Evolutionary conservation across 352 stramenopile species (phyloP).

Genomic region (Globisporangium emineosum): DNA sequence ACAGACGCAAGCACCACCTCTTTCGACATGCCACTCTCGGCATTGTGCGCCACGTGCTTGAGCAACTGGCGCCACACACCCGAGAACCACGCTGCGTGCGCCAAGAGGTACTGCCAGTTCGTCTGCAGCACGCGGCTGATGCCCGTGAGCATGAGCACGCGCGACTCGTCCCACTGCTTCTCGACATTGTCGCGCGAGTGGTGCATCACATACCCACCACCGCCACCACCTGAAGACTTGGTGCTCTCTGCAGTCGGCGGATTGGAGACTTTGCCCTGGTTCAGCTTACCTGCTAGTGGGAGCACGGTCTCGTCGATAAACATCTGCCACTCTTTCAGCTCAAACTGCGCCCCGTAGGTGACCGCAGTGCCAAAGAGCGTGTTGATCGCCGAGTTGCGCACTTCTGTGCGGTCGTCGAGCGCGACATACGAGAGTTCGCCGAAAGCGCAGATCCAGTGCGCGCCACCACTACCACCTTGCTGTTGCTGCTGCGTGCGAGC

Average conservation of each 20-base stretch:
- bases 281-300: constrained; percentile 72
- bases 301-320: constrained; percentile 95
- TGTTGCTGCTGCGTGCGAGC: constrained; percentile 6
- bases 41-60: constrained; percentile 53
- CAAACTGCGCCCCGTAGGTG: constrained; percentile 92
- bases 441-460: constrained; percentile 69
- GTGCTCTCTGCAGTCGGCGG: neutral
- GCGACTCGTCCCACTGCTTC: constrained; percentile 98
- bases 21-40: constrained; percentile 52
- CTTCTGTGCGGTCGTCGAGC: constrained; percentile 91
- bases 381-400: constrained; percentile 97
- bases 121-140: constrained; percentile 92
- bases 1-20: constrained; percentile 77
- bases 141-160: constrained; percentile 92
- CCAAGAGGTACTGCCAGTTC: constrained; percentile 66
- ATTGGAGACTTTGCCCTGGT: constrained; percentile 27
- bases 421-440: constrained; percentile 85
- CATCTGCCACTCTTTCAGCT: constrained; percentile 88
- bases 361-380: constrained; percentile 97
- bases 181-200: constrained; percentile 93
- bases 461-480: constrained; percentile 5
- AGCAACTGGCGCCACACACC: constrained; percentile 65
- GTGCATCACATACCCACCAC: constrained; percentile 83
- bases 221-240: too few relatives aligned
- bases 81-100: constrained; percentile 58